These are phyloP conservation scores for Pyrus communis DNA, from an alignment of 306 rosid species.

Conservation along the genomic window DNA sequence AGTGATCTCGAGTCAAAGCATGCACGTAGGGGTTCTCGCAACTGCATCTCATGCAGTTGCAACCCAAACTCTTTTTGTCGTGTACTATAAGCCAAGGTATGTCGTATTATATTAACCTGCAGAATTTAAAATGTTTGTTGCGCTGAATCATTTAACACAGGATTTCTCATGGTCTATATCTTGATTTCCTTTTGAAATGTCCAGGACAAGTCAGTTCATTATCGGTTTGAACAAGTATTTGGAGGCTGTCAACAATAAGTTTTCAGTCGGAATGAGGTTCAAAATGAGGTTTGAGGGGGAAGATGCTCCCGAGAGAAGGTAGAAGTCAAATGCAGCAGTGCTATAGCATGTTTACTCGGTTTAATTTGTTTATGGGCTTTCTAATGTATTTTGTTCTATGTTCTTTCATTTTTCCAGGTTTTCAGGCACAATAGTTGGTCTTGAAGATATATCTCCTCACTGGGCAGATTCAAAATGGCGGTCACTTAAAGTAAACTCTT, in stretches of 20 bases:
- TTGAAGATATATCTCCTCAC: constrained; percentile 65
- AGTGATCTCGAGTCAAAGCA: constrained; percentile 89
- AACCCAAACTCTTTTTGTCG: constrained; percentile 66
- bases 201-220: constrained; percentile 78
- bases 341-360: neutral
- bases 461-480: constrained; percentile 83
- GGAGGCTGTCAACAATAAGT: constrained; percentile 49
- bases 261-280: constrained; percentile 66
- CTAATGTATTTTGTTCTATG: constrained; percentile 6
- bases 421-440: constrained; percentile 81
- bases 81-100: constrained; percentile 91
- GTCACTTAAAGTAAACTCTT: constrained; percentile 60
- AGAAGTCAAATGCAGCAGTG: constrained; percentile 3
- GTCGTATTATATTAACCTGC: neutral
- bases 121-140: neutral
- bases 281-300: constrained; percentile 90
- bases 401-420: constrained; percentile 43
- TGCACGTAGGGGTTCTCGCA: constrained; percentile 95
- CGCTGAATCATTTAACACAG: neutral
- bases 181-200: constrained; percentile 14
- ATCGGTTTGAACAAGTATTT: constrained; percentile 59
- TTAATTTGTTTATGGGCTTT: neutral
- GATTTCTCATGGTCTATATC: constrained; percentile 1
- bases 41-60: constrained; percentile 94
- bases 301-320: constrained; percentile 90